Percentiles rank a stretch among this genome's conserved stretches.
Conservation (phyloP, 768 basidiomycete genomes). For the Rubroboletus pulcherrimus region DNA sequence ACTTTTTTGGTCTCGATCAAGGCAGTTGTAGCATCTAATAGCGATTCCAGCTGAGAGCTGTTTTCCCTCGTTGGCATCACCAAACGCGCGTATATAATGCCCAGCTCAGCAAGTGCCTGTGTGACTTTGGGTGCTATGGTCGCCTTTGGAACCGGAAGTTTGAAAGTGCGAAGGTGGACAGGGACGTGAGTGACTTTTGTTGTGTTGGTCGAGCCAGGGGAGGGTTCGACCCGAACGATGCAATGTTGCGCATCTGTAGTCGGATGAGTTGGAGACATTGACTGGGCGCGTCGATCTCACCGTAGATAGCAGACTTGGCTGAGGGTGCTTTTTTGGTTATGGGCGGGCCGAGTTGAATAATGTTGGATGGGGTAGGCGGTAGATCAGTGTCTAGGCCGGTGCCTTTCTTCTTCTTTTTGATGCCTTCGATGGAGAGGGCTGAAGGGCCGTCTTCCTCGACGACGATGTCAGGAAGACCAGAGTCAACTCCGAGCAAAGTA, state of each 20-base stretch:
- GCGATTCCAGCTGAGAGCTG: conserved; percentile 62
- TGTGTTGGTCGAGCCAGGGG: conserved; percentile 36
- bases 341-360: conserved; percentile 37
- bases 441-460: conserved; percentile 58
- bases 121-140: conserved; percentile 72
- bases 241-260: conserved; percentile 62
- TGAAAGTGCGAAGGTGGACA: conserved; percentile 82
- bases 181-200: conserved; percentile 77
- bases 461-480: conserved; percentile 71
- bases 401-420: conserved; percentile 54
- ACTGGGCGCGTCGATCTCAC: conserved; percentile 33
- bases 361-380: conserved; percentile 33
- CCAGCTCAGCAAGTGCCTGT: conserved; percentile 72
- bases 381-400: conserved; percentile 30
- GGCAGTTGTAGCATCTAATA: conserved; percentile 67
- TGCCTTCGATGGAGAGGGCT: conserved; percentile 41
- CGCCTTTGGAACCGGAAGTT: conserved; percentile 76
- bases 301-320: conserved; percentile 56
- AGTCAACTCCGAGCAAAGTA: conserved; percentile 81
- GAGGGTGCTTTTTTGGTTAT: conserved; percentile 38
- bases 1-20: conserved; percentile 88
- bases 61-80: conserved; percentile 95
- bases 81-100: conserved; percentile 65
- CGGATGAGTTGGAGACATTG: conserved; percentile 14
- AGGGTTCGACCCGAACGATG: conserved; percentile 64